Conservation (phyloP, 129 eudicot genomes). For the Scalesia atractyloides region DNA sequence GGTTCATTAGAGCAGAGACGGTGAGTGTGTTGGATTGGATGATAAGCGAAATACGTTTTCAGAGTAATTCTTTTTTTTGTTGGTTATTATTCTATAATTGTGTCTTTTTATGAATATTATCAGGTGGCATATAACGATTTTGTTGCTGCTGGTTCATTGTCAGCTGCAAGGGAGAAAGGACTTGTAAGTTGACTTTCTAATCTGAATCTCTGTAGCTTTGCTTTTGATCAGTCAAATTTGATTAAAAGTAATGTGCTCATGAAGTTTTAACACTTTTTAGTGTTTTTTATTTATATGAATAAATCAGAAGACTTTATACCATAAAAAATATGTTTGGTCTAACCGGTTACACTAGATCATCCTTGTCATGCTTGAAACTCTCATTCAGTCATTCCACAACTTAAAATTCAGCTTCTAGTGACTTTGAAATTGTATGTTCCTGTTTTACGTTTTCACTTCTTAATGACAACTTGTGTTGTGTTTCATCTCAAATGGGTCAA, state of each 20-base stretch:
- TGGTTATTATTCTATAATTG: slow-evolving; percentile 1
- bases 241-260: background rate
- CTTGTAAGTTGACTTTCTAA: slow-evolving; percentile 59
- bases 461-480: background rate
- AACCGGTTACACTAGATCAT: background rate
- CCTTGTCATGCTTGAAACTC: background rate
- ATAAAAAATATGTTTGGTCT: background rate
- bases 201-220: background rate
- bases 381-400: background rate
- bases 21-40: slow-evolving; percentile 40
- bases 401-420: slow-evolving; percentile 3
- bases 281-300: background rate
- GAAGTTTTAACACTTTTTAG: background rate
- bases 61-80: background rate
- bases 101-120: slow-evolving; percentile 5
- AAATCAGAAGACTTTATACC: background rate
- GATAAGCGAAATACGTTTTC: slow-evolving; percentile 6
- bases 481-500: background rate
- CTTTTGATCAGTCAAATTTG: background rate
- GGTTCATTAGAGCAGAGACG: slow-evolving; percentile 98
- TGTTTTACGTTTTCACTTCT: background rate
- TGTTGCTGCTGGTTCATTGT: slow-evolving; percentile 87
- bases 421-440: background rate
- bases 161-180: slow-evolving; percentile 97
- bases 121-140: slow-evolving; percentile 93